Percentiles rank a stretch among this genome's conserved stretches.
These are phyloP conservation scores for Selaginella tamariscina DNA, from an alignment of 75 land plant species.

Conservation along the genomic window DNA sequence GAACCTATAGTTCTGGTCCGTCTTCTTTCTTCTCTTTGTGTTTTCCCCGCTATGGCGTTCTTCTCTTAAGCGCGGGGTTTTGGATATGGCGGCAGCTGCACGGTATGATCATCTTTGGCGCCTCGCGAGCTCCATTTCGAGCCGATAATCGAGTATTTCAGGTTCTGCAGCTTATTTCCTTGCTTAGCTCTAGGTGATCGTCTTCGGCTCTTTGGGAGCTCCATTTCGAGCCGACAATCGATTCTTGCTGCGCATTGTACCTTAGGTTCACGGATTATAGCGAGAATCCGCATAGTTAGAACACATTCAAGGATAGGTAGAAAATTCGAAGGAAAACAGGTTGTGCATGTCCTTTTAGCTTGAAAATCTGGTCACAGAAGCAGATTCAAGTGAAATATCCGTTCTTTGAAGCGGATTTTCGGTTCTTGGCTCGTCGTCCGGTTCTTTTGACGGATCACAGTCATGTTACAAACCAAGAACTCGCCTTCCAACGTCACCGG, in stretches of 20 bases:
- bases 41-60: not conserved
- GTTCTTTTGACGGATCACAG: too few relatives aligned
- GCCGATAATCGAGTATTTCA: not conserved
- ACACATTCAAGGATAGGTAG: too few relatives aligned
- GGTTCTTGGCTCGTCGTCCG: too few relatives aligned
- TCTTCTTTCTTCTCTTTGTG: not conserved
- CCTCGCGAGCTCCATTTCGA: not conserved
- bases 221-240: not conserved
- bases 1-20: not conserved
- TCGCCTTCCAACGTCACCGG: not conserved
- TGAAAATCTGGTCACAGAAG: too few relatives aligned
- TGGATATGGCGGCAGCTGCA: not conserved
- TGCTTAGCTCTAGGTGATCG: constrained; percentile 3
- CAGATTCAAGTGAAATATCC: too few relatives aligned
- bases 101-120: not conserved
- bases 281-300: too few relatives aligned
- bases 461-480: not conserved
- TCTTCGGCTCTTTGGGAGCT: not conserved
- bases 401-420: too few relatives aligned
- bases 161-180: not conserved
- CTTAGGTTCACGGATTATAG: too few relatives aligned
- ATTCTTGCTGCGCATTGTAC: not conserved
- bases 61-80: not conserved
- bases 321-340: too few relatives aligned
- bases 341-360: too few relatives aligned